Evolutionary conservation across 768 basidiomycete genomes (phyloP), one percentile per base, ranked within the genome.

Genomic region (Hypholoma fasciculare): DNA sequence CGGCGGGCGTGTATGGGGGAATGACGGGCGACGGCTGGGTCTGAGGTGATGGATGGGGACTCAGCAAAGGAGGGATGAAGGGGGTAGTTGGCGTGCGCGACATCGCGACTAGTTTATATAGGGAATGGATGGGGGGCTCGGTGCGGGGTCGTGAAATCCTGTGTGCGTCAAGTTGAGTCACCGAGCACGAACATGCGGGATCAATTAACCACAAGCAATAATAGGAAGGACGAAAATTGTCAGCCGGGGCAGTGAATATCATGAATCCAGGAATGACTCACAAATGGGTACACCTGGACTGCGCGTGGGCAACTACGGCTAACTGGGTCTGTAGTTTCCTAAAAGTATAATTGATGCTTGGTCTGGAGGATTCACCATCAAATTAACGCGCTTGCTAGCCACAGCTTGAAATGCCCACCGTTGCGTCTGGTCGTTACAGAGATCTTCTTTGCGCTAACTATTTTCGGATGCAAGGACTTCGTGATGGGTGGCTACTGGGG

Each of bases 11-110:
- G 67, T 23, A 59, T 43, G 50, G 58, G 58, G 72, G 62, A 47
- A 56, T 59, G 56, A 66, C 56, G 63, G 76, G 52, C 62, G 78
- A 52, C 19, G 67, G 59, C 61, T 77, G 61, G 11, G 73, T 61
- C 58, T 77, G 59, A n/a, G 73, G 64, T 8, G 73, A 69, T 14
- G 64, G 55, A 37, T 70, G 63, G 11, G 80, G 79, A 40, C 77
- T 69, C 61, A 71, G 63, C 61, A 82, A 59, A 57, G 79, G 71
- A 58, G 80, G 71, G 39, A 77, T 76, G 52, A 76, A 76, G 20
- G 74, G 74, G 23, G 74, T 75, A 49, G 52, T 63, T 9, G 60
- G 66, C 0, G 64, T 64, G 34, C 57, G 51, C 16, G 57, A 47
- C 57, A 57, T 57, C 56, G 38, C 50, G 43, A 47, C 30, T 37